phyloP scores from a whole-genome alignment of 352 stramenopile species.

The Globisporangium nunn region DNA sequence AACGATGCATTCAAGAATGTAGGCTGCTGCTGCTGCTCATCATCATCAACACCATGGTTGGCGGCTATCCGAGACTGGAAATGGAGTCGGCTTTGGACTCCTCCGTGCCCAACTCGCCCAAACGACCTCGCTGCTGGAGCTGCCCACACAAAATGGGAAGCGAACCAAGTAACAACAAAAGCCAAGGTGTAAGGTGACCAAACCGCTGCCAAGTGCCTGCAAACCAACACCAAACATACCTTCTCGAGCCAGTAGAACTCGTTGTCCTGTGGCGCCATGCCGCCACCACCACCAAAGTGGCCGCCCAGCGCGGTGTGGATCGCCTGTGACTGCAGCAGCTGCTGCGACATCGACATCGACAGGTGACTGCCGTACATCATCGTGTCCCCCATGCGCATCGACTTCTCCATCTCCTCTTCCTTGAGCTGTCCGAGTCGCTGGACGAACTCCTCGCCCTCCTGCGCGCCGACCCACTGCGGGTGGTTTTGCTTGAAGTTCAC shows the following conservation, averaged over 20 bases:
- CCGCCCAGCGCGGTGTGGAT: slow-evolving; percentile 65
- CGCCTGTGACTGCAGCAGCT: slow-evolving; percentile 82
- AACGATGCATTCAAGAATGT: slow-evolving; percentile 1
- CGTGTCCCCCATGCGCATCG: slow-evolving; percentile 75
- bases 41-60: background rate
- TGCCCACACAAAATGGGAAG: slow-evolving; percentile 15
- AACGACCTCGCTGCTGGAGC: slow-evolving; percentile 57
- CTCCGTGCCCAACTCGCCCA: slow-evolving; percentile 33
- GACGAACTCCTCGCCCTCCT: slow-evolving; percentile 70
- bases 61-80: slow-evolving; percentile 26
- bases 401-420: slow-evolving; percentile 84
- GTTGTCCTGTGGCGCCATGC: slow-evolving; percentile 55
- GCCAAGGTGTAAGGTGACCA: background rate
- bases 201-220: background rate
- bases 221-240: slow-evolving; percentile 21
- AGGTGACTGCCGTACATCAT: slow-evolving; percentile 66
- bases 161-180: background rate
- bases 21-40: background rate
- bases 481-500: slow-evolving; percentile 95
- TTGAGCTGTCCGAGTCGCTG: slow-evolving; percentile 61
- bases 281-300: slow-evolving; percentile 18
- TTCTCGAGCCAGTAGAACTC: slow-evolving; percentile 89
- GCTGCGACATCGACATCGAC: slow-evolving; percentile 73
- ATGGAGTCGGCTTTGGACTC: slow-evolving; percentile 35
- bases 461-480: slow-evolving; percentile 71